Evolutionary conservation across 225 moss, liverwort and hornwort genomes (phyloP).

Genomic region (Pseudisothecium myosuroides): DNA sequence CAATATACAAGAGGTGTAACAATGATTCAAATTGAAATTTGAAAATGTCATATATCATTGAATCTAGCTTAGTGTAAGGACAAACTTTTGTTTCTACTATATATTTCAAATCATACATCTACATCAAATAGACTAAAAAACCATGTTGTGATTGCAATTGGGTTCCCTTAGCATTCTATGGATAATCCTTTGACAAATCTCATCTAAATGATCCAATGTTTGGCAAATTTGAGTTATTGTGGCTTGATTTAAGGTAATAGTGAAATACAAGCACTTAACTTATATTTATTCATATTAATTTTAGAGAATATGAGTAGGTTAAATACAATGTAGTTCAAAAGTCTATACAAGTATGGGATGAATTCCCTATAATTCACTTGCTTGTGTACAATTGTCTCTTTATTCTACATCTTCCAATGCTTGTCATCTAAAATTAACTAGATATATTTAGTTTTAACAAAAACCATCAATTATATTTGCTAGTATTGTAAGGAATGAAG

Average conservation of each 20-base stretch:
- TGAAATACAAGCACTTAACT: not conserved
- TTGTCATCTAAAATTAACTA: too few relatives aligned
- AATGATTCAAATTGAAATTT: not conserved
- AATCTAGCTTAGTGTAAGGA: fast-evolving
- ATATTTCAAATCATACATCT: not conserved
- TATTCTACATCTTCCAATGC: not conserved
- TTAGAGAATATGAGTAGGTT: not conserved
- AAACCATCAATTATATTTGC: not conserved
- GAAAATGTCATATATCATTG: not conserved
- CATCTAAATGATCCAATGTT: not conserved
- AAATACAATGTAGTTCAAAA: too few relatives aligned
- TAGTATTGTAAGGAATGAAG: not conserved
- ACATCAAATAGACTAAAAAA: too few relatives aligned
- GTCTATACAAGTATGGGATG: not conserved
- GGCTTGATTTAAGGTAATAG: not conserved
- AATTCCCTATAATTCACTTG: too few relatives aligned
- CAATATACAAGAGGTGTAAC: not conserved
- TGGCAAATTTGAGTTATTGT: not conserved
- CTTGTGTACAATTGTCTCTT: too few relatives aligned
- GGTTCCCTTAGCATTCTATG: fast-evolving
- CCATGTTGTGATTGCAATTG: fast-evolving
- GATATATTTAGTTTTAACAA: not conserved
- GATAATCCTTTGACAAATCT: fast-evolving
- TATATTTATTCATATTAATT: not conserved
- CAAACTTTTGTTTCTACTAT: not conserved